phyloP scores from a whole-genome alignment of 1,139 yeast species.

The Protomyces arabidopsidicola region DNA sequence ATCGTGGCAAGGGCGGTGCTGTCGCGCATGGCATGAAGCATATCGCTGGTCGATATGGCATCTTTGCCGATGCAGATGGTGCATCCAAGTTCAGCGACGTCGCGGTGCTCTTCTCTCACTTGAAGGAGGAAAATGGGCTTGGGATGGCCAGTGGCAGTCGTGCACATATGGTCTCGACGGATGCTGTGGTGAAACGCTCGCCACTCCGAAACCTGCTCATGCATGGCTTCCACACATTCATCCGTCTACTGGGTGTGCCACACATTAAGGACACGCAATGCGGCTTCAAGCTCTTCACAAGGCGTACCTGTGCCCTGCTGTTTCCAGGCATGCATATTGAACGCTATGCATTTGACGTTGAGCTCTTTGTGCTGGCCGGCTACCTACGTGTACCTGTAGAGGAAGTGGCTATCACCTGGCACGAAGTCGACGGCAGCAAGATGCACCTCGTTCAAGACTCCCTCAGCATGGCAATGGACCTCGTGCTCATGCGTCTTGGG shows the following conservation, averaged over 20 bases:
- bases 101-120: slow-evolving; percentile 48
- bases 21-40: slow-evolving; percentile 88
- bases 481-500: slow-evolving; percentile 85
- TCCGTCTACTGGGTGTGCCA: slow-evolving; percentile 82
- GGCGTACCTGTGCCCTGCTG: slow-evolving; percentile 56
- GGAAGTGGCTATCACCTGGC: slow-evolving; percentile 92
- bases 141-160: slow-evolving; percentile 85
- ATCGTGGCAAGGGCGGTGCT: slow-evolving; percentile 97
- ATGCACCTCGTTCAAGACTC: slow-evolving; percentile 88
- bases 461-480: slow-evolving; percentile 89
- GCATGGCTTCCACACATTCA: slow-evolving; percentile 86
- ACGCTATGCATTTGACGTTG: slow-evolving; percentile 97
- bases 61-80: slow-evolving; percentile 98
- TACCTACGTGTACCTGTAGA: slow-evolving; percentile 60
- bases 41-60: slow-evolving; percentile 63
- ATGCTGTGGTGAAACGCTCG: slow-evolving; percentile 90
- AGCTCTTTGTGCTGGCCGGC: slow-evolving; percentile 73
- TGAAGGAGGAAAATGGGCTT: slow-evolving; percentile 43
- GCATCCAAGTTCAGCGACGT: slow-evolving; percentile 80
- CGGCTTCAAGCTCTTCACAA: slow-evolving; percentile 88
- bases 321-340: slow-evolving; percentile 95
- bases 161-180: slow-evolving; percentile 94
- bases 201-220: slow-evolving; percentile 82
- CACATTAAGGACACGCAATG: slow-evolving; percentile 90
- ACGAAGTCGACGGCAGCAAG: slow-evolving; percentile 92